Conservation (phyloP, 305 asterid species). For the Lippia alba region DNA sequence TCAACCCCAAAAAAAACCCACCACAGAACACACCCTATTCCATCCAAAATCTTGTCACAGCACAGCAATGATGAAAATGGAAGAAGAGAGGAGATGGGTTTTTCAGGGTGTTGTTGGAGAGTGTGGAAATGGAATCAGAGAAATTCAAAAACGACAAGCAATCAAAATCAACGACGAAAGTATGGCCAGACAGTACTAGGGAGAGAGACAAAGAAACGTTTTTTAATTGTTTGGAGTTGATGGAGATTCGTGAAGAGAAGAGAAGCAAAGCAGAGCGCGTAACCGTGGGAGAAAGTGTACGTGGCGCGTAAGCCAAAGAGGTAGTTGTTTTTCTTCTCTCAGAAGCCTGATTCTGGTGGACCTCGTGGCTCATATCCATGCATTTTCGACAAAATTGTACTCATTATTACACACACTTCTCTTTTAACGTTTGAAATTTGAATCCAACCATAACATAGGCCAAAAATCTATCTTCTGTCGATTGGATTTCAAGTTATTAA, state of each 20-base stretch:
- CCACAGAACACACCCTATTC: neutral
- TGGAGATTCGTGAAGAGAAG: neutral
- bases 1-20: neutral
- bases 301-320: conserved; percentile 17
- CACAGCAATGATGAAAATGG: neutral
- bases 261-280: conserved; percentile 26
- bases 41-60: neutral
- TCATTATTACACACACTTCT: too few species aligned
- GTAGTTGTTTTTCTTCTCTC: conserved; percentile 6
- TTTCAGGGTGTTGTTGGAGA: conserved; percentile 25
- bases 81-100: neutral
- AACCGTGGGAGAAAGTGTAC: conserved; percentile 27
- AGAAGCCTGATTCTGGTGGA: conserved; percentile 7
- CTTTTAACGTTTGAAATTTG: too few species aligned
- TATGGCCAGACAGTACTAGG: neutral
- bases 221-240: neutral
- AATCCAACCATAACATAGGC: too few species aligned
- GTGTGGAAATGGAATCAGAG: conserved; percentile 9
- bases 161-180: neutral
- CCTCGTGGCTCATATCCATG: conserved; percentile 17
- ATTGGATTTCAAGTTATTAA: too few species aligned
- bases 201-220: too few species aligned
- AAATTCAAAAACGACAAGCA: conserved; percentile 1
- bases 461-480: too few species aligned
- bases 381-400: neutral